phyloP scores from a whole-genome alignment of 1,284 basidiomycete genomes.

The Rhodotorula sp. region DNA sequence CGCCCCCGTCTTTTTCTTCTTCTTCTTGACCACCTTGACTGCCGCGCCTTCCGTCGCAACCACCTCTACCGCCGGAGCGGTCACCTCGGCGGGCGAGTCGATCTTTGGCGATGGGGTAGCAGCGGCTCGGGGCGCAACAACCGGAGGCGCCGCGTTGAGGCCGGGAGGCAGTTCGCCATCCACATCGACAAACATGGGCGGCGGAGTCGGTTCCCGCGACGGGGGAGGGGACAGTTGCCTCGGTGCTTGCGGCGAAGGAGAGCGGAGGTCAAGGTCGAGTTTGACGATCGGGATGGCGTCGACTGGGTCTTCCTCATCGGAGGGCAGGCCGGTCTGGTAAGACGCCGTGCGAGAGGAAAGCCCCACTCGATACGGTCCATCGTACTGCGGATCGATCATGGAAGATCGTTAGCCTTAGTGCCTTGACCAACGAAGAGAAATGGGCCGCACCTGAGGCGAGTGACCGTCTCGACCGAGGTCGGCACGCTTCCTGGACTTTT shows the following conservation, averaged over 20 bases:
- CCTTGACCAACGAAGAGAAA: no score
- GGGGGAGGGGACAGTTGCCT: constrained; percentile 11
- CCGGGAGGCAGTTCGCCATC: constrained; percentile 80
- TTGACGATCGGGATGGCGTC: constrained; percentile 41
- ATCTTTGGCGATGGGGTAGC: background rate
- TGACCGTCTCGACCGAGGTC: no score
- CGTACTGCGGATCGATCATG: constrained; percentile 50
- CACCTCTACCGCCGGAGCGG: background rate
- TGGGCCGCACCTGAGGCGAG: no score
- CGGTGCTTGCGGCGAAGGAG: constrained; percentile 50
- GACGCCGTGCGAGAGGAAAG: constrained; percentile 61
- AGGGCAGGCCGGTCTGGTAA: constrained; percentile 1
- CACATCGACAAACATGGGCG: constrained; percentile 65
- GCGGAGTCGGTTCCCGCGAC: constrained; percentile 42
- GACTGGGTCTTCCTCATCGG: constrained; percentile 26
- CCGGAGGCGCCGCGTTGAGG: constrained; percentile 42
- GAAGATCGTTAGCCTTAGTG: background rate
- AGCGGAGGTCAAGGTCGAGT: constrained; percentile 48
- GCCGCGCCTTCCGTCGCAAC: constrained; percentile 33
- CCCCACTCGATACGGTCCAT: constrained; percentile 65
- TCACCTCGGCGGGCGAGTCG: background rate
- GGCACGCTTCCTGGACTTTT: constrained; percentile 56
- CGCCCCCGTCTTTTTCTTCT: constrained; percentile 52
- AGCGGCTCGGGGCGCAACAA: background rate
- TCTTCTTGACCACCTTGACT: constrained; percentile 63